Base-by-base conservation (phyloP, 495 filamentous ascomycete species). In the Bombardia bombarda region DNA sequence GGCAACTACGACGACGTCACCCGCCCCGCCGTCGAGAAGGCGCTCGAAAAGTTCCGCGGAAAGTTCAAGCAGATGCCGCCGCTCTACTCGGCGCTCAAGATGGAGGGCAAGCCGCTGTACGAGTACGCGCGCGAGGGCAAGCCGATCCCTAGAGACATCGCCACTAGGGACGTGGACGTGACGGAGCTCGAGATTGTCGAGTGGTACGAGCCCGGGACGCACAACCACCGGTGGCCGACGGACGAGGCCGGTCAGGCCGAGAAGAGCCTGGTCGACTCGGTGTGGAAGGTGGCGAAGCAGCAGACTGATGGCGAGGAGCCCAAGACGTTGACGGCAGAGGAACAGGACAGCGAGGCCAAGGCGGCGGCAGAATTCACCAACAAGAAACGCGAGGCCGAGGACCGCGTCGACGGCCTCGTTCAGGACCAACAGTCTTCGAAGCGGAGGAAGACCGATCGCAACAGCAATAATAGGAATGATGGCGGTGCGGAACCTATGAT, bases 91-190 rank as follows among this genome's bases (percentile, higher is more conserved):
- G 90, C 93, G 20, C 70, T 97, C 30, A 84, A 83, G 57, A 82
- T 96, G 49, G 67, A 95, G 40, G 92, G 92, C 2, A 97, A 95
- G 68, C 80, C 80, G 22, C 69, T 95, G 22, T 99, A 97, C 54
- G 89, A 99, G 68, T 97, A 97, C 65, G 93, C 93, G 21, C 70
- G 93, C 12, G 86, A 86, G 57, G 93, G 93, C 1, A 86, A 83
- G 56, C 73, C 82, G 39, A 77, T 90, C 7, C 90, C 90, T 2
- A 67, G 80, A 42, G 85, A 93, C 62, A 92, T 99, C 39, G 72
- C 87, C 60, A 72, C 81, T 43, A 63, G 92, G 40, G 79, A 83
- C 0, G 84, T 97, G 3, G 79, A 84, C 40, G 86, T 92, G 1
- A 52, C 70, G 35, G 73, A 84, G 19, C 58, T 97, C 49, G 83